Conservation (phyloP, 1,284 basidiomycete species). For the Trichosporon sp. region DNA sequence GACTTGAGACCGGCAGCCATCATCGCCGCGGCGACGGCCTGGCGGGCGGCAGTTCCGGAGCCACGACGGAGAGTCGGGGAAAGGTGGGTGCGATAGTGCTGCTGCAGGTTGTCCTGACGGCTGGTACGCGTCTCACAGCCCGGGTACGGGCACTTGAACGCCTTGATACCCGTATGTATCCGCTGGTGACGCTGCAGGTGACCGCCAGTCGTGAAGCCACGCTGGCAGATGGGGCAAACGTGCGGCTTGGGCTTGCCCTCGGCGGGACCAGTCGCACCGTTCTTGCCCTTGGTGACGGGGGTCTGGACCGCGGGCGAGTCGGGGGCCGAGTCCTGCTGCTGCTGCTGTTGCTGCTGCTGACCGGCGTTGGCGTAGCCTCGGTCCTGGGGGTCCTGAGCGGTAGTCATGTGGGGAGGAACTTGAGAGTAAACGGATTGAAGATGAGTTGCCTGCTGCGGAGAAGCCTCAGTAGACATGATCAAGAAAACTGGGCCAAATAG, state of each 20-base stretch:
- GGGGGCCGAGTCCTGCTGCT: conserved; percentile 23
- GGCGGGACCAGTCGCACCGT: conserved; percentile 53
- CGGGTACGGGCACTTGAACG: conserved; percentile 55
- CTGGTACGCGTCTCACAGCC: conserved; percentile 54
- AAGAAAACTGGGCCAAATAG: conserved; percentile 22
- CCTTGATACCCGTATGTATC: conserved; percentile 56
- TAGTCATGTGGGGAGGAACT: conserved; percentile 20
- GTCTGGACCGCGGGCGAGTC: conserved; percentile 27
- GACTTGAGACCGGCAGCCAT: conserved; percentile 54
- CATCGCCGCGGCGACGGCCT: conserved; percentile 53
- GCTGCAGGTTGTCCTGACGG: conserved; percentile 54
- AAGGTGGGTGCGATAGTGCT: conserved; percentile 55
- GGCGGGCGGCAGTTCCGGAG: conserved; percentile 50
- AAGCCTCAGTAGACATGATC: conserved; percentile 29
- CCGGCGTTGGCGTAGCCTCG: conserved; percentile 23
- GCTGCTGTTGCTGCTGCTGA: conserved; percentile 27
- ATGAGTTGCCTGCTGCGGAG: conserved; percentile 25
- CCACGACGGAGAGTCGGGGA: conserved; percentile 53
- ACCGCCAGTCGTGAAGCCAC: conserved; percentile 53
- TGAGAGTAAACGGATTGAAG: conserved; percentile 25
- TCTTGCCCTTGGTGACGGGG: conserved; percentile 47
- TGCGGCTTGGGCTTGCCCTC: conserved; percentile 54
- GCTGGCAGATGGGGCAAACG: conserved; percentile 50
- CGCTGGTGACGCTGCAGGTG: conserved; percentile 54
- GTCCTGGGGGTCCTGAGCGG: conserved; percentile 24